Percentiles rank a stretch among this genome's conserved stretches.
These are phyloP conservation scores for Juglanconis oblonga DNA, from an alignment of 2,329 filamentous ascomycete species.

Conservation along the genomic window DNA sequence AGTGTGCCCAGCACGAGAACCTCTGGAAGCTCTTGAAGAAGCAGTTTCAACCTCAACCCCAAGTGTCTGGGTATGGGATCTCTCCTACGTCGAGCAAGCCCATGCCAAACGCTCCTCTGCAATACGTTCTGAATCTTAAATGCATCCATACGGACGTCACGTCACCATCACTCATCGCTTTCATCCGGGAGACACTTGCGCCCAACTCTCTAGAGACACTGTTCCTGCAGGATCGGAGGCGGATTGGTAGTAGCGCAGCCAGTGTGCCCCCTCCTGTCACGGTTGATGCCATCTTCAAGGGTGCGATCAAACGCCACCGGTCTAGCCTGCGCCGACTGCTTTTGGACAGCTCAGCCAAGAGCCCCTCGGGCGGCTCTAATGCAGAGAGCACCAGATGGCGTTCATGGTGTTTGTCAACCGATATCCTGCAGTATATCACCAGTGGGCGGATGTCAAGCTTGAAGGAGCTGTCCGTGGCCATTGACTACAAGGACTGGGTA, in stretches of 20 bases:
- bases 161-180: conserved; percentile 65
- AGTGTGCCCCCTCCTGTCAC: conserved; percentile 50
- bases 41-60: conserved; percentile 50
- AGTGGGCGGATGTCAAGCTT: conserved; percentile 72
- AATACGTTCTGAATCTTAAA: conserved; percentile 66
- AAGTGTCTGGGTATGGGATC: conserved; percentile 25
- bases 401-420: conserved; percentile 68
- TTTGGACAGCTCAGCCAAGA: conserved; percentile 66
- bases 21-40: conserved; percentile 71
- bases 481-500: conserved; percentile 79
- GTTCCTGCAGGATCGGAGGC: conserved; percentile 67
- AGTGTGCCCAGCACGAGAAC: conserved; percentile 69
- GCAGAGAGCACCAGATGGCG: conserved; percentile 51
- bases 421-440: conserved; percentile 70
- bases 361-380: conserved; percentile 31
- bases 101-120: conserved; percentile 33
- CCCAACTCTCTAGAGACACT: conserved; percentile 78
- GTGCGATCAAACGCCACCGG: conserved; percentile 67
- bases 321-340: conserved; percentile 69
- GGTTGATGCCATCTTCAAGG: conserved; percentile 69
- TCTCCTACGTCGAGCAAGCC: conserved; percentile 24
- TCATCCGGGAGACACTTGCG: conserved; percentile 73
- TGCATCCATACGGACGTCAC: conserved; percentile 73
- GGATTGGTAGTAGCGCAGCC: conserved; percentile 30
- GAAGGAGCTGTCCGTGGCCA: conserved; percentile 67